phyloP scores from a whole-genome alignment of 2,329 filamentous ascomycete species.

The Biscogniauxia sp. region DNA sequence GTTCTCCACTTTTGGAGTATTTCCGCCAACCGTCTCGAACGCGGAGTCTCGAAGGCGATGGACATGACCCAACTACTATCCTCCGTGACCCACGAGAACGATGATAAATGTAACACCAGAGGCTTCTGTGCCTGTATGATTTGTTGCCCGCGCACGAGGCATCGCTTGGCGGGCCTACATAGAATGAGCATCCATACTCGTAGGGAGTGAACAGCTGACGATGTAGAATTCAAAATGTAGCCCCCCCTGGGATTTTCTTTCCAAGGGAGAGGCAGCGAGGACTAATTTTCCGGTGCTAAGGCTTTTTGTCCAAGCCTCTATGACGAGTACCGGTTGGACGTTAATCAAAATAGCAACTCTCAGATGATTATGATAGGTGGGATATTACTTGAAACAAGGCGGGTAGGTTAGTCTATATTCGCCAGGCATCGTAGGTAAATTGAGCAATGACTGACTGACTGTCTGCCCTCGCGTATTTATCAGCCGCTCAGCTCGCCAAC shows the following conservation, averaged over 20 bases:
- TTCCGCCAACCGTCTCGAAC: constrained; percentile 17
- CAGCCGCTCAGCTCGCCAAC: background rate
- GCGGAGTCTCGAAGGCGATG: constrained; percentile 6
- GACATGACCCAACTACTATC: constrained; percentile 1
- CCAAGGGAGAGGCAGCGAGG: background rate
- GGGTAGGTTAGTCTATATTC: background rate
- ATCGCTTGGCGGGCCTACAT: too few relatives aligned
- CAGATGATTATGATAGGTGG: background rate
- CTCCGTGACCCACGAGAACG: constrained; percentile 4
- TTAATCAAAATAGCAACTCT: background rate
- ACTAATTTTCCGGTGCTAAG: background rate
- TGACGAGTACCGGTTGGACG: background rate
- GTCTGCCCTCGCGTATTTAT: background rate
- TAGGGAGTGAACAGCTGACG: too few relatives aligned
- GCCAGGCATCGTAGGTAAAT: background rate
- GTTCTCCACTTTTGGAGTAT: constrained; percentile 4
- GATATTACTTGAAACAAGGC: background rate
- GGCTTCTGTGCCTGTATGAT: too few relatives aligned
- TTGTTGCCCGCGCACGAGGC: too few relatives aligned
- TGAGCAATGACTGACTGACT: background rate
- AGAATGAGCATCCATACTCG: too few relatives aligned
- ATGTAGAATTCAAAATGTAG: too few relatives aligned
- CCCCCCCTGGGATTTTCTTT: too few relatives aligned
- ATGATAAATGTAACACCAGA: too few relatives aligned
- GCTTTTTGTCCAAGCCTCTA: background rate